A percentile compares a stretch with the other conserved stretches of the same genome.
phyloP scores from a whole-genome alignment of 78 protist species.

The Monocercomonoides exilis region DNA sequence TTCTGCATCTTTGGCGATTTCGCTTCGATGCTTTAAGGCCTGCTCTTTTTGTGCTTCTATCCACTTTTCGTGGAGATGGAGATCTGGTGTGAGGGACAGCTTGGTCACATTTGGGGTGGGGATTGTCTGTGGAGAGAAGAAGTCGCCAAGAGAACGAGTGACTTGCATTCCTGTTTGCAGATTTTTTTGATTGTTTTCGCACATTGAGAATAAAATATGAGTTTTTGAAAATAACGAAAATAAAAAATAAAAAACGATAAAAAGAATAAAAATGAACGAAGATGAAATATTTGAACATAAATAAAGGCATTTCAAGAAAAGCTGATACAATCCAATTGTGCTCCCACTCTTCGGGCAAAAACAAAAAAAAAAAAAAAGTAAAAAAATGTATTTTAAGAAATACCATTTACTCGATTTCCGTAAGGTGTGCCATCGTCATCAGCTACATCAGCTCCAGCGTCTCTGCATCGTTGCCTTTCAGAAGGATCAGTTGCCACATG shows the following conservation, averaged over 20 bases:
- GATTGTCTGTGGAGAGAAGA: neutral
- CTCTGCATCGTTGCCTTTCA: neutral
- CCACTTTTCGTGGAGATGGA: too few species aligned
- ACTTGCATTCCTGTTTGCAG: slow-evolving; percentile 5
- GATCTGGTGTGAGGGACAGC: neutral
- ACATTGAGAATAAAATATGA: too few species aligned
- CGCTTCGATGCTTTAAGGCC: neutral
- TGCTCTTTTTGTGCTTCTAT: too few species aligned
- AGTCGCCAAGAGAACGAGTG: neutral
- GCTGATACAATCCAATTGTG: too few species aligned
- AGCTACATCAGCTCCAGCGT: neutral
- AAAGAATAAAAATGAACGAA: too few species aligned
- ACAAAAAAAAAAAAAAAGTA: too few species aligned
- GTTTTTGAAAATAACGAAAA: too few species aligned
- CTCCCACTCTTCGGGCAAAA: too few species aligned
- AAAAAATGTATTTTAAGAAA: neutral
- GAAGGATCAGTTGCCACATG: neutral
- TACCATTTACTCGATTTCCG: neutral
- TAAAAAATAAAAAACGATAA: too few species aligned
- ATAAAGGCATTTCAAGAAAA: too few species aligned
- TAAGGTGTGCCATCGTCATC: neutral
- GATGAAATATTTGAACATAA: too few species aligned
- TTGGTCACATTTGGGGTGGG: neutral
- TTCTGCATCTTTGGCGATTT: neutral
- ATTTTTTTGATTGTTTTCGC: too few species aligned